These are phyloP conservation scores for Haematococcus lacustris DNA, from an alignment of 139 green algal species.

Conservation along the genomic window DNA sequence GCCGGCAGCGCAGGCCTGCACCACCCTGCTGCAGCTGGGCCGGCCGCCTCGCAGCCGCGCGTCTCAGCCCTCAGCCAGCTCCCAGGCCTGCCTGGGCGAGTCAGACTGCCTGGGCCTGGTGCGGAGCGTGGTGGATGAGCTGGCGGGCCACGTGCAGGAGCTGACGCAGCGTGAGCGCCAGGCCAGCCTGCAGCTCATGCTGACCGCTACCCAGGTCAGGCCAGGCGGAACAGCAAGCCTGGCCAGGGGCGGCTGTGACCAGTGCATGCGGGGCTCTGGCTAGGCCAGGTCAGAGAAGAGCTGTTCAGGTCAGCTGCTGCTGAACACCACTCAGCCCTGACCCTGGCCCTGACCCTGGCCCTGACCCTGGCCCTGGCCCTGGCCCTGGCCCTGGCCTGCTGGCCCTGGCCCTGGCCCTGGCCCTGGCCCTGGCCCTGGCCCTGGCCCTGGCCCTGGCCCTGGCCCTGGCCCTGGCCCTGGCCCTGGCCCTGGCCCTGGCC, in stretches of 20 bases:
- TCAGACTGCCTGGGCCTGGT: background rate
- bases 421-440: no score
- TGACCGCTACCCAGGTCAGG: conserved; percentile 3
- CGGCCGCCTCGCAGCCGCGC: background rate
- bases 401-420: no score
- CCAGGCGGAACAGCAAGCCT: no score
- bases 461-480: no score
- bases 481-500: no score
- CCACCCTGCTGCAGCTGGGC: conserved; percentile 2
- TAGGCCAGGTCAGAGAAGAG: background rate
- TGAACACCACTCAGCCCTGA: background rate
- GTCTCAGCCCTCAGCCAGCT: no score
- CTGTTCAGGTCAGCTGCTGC: background rate
- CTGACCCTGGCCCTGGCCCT: no score
- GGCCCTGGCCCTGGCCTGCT: no score
- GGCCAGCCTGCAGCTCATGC: conserved; percentile 8
- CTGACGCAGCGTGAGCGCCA: conserved; percentile 1
- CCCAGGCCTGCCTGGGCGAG: background rate
- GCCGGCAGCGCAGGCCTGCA: conserved; percentile 6
- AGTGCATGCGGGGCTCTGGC: background rate
- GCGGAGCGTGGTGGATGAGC: background rate
- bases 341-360: background rate
- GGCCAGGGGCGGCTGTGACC: background rate
- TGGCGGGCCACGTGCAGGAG: conserved; percentile 11
- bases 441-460: no score